Conservation (phyloP, 164 flowering plant genomes). For the Nymphaea thermarum region DNA sequence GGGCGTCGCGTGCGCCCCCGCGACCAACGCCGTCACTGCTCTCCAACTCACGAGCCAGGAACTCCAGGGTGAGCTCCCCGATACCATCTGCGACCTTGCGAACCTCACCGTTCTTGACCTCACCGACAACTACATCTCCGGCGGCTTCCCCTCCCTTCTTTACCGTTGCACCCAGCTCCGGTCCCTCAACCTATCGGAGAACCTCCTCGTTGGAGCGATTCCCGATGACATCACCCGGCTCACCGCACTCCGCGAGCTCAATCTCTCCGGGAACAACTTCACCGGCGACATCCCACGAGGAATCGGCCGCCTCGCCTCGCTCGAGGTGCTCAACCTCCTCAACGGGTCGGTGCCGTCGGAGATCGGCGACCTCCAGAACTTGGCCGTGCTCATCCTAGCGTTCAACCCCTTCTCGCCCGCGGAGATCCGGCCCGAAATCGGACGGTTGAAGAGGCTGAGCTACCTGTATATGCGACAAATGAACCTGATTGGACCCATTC, state of each 20-base stretch:
- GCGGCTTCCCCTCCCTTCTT: conserved; percentile 35
- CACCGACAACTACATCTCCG: conserved; percentile 25
- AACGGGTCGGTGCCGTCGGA: conserved; percentile 48
- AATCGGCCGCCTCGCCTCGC: conserved; percentile 25
- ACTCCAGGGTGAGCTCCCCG: conserved; percentile 27
- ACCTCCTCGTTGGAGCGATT: conserved; percentile 44
- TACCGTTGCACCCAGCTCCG: conserved; percentile 40
- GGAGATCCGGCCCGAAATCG: conserved; percentile 35
- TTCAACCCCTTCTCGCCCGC: conserved; percentile 35
- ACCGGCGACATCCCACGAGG: conserved; percentile 50
- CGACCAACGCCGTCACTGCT: conserved; percentile 24
- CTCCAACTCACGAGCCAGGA: conserved; percentile 11
- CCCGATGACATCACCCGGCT: conserved; percentile 44
- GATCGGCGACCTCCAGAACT: conserved; percentile 43
- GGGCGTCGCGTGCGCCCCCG: conserved; percentile 35
- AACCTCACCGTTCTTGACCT: conserved; percentile 30
- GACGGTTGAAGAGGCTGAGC: conserved; percentile 27
- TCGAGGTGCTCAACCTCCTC: conserved; percentile 34
- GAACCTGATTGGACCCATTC: conserved; percentile 50
- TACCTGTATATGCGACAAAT: conserved; percentile 22
- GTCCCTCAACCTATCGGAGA: conserved; percentile 41
- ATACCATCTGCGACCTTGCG: conserved; percentile 38
- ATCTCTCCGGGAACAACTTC: conserved; percentile 53
- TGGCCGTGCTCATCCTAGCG: conserved; percentile 29
- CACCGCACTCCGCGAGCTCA: conserved; percentile 21